Percentiles rank a stretch among this genome's conserved stretches.
phyloP scores from a whole-genome alignment of 2,329 filamentous ascomycete species.

The Ceratocystis harringtonii region DNA sequence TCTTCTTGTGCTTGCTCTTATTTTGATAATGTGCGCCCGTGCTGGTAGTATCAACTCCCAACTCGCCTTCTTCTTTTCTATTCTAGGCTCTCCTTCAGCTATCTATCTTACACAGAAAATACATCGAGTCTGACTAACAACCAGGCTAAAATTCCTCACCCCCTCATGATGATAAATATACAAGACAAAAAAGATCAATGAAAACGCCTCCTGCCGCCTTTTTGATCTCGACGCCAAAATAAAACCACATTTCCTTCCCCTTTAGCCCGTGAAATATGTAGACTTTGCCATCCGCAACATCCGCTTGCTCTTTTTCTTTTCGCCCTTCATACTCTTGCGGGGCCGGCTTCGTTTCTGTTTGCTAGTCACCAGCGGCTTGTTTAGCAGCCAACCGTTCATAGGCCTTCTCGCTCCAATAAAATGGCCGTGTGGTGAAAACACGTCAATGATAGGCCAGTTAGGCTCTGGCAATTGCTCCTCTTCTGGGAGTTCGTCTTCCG shows the following conservation, averaged over 20 bases:
- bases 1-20: too few species aligned
- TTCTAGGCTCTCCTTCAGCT: not conserved
- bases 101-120: not conserved
- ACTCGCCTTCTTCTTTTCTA: not conserved
- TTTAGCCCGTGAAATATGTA: conserved; percentile 12
- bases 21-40: too few species aligned
- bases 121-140: not conserved
- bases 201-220: not conserved
- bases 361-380: conserved; percentile 36
- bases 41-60: too few species aligned
- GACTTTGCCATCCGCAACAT: conserved; percentile 13
- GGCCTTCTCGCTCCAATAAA: conserved; percentile 53
- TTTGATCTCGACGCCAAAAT: not conserved
- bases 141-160: not conserved
- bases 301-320: conserved; percentile 37
- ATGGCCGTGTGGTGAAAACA: conserved; percentile 73
- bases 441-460: conserved; percentile 57
- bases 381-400: conserved; percentile 56
- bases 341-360: conserved; percentile 41
- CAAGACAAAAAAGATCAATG: not conserved
- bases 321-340: conserved; percentile 53
- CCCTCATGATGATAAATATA: not conserved
- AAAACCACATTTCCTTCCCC: not conserved
- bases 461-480: conserved; percentile 8
- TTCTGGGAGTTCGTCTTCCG: not conserved